Evolutionary conservation across 2,329 filamentous ascomycete genomes (phyloP), one percentile per base, ranked within the genome.

Genomic region (Colletotrichum theobromicola): DNA sequence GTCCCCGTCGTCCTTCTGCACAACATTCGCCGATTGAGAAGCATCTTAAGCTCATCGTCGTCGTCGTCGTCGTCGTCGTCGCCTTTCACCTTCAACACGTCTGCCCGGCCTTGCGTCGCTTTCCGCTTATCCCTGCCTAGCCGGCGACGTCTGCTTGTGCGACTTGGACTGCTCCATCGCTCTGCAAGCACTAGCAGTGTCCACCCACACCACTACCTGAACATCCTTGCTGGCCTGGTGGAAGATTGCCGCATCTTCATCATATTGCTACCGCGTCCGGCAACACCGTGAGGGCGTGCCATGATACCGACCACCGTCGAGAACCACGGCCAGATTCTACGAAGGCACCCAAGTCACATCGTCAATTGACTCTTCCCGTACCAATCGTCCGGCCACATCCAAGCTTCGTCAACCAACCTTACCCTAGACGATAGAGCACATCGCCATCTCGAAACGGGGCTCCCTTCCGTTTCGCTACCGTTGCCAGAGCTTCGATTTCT

Each of bases 201-300:
- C 55, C 35, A 67, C 26, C 67, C 72, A 75, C 72, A 67, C 68
- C 71, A 71, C 67, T 57, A 67, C 68, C 62, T 57, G 32, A 58
- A 34, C 63, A 75, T 72, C 72, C 72, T 75, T 75, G 72, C n/a
- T 24, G 60, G 67, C 8, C 21, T 61, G 18, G 42, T 50, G 42
- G 57, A 42, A 66, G 30, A n/a, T 61, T 65, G 67, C 61, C 53
- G 71, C 67, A 30, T 32, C 28, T 37, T 65, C 53, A 21, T 57
- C 62, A 50, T 21, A 21, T 50, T 50, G 42, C n/a, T 55, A 46
- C 35, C 21, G 72, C 61, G 37, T 30, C 46, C 32, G 62, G 62
- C 68, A 67, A 66, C 68, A 58, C 68, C 34, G 64, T 55, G 21
- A 66, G 24, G 63, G 13, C 34, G 30, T 67, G 63, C 46, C 68